Percentiles rank a stretch among this genome's conserved stretches.
Evolutionary conservation across 2,329 filamentous ascomycete genomes (phyloP).

Genomic region (Biscogniauxia mediterranea): DNA sequence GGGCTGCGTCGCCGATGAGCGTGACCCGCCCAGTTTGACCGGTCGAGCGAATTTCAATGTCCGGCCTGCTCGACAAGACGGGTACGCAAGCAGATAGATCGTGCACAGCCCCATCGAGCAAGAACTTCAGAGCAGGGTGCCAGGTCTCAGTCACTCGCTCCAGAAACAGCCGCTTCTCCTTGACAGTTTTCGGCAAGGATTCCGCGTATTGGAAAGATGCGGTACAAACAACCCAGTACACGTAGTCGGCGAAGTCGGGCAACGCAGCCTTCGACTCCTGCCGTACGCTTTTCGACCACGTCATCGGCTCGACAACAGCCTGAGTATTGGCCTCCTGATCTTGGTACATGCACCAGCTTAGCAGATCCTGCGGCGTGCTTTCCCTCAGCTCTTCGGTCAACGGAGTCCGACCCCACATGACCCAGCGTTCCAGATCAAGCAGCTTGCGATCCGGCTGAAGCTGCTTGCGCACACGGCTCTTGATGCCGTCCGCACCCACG

Average conservation of each 20-base stretch:
- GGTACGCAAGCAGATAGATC: constrained; percentile 26
- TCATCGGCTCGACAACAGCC: constrained; percentile 29
- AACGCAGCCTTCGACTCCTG: constrained; percentile 18
- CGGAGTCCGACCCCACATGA: constrained; percentile 32
- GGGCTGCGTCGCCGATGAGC: constrained; percentile 29
- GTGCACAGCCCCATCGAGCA: constrained; percentile 23
- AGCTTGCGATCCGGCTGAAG: constrained; percentile 31
- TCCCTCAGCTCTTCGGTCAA: constrained; percentile 23
- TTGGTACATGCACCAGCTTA: constrained; percentile 32
- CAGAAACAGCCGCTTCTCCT: constrained; percentile 26
- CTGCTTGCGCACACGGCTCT: constrained; percentile 31
- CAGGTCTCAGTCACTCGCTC: constrained; percentile 20
- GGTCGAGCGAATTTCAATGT: constrained; percentile 24
- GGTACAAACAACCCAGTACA: constrained; percentile 30
- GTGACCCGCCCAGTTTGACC: constrained; percentile 19
- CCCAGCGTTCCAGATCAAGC: constrained; percentile 32
- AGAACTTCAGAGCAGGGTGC: constrained; percentile 27
- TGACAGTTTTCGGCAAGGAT: constrained; percentile 20
- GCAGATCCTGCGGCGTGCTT: constrained; percentile 18
- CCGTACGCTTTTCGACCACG: constrained; percentile 23
- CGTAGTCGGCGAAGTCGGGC: constrained; percentile 27
- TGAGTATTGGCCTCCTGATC: constrained; percentile 29
- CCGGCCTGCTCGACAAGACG: constrained; percentile 30
- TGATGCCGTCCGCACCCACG: constrained; percentile 33
- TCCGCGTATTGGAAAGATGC: constrained; percentile 24